These are phyloP conservation scores for Wakefieldia striispora DNA, from an alignment of 768 basidiomycete species.

Conservation along the genomic window DNA sequence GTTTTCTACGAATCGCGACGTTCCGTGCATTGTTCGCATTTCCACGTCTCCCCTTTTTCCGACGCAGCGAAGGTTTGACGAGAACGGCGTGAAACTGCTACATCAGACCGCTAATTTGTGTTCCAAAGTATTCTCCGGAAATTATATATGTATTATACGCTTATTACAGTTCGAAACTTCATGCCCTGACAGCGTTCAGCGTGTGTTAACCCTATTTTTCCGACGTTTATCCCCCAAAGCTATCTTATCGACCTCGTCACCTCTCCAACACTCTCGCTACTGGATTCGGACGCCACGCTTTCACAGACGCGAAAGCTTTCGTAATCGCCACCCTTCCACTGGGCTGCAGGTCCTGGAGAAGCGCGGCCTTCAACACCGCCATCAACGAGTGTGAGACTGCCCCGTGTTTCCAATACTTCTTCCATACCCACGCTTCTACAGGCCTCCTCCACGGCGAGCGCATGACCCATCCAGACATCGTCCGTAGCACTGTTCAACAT, in stretches of 20 bases:
- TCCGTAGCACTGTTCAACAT: slow-evolving; percentile 25
- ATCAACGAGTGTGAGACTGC: neutral
- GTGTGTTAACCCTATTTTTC: too few species aligned
- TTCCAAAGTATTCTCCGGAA: too few species aligned
- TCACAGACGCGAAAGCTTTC: slow-evolving; percentile 6
- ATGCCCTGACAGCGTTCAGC: too few species aligned
- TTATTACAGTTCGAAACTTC: too few species aligned
- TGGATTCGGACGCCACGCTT: neutral
- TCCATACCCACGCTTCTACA: neutral
- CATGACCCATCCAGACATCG: slow-evolving; percentile 14
- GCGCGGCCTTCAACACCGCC: slow-evolving; percentile 12
- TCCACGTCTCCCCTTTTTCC: too few species aligned
- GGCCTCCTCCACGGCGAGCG: slow-evolving; percentile 11
- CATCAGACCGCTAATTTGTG: too few species aligned
- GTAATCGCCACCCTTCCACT: slow-evolving; percentile 9
- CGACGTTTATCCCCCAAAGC: neutral
- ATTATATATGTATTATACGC: too few species aligned
- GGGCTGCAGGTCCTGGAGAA: neutral
- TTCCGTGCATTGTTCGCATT: too few species aligned
- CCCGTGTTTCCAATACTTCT: neutral
- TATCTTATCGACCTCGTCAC: neutral
- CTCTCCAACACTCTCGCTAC: neutral
- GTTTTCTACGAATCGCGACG: too few species aligned
- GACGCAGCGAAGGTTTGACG: too few species aligned
- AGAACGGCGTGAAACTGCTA: too few species aligned